phyloP scores from a whole-genome alignment of 768 basidiomycete genomes.

The Podaxis sp. region DNA sequence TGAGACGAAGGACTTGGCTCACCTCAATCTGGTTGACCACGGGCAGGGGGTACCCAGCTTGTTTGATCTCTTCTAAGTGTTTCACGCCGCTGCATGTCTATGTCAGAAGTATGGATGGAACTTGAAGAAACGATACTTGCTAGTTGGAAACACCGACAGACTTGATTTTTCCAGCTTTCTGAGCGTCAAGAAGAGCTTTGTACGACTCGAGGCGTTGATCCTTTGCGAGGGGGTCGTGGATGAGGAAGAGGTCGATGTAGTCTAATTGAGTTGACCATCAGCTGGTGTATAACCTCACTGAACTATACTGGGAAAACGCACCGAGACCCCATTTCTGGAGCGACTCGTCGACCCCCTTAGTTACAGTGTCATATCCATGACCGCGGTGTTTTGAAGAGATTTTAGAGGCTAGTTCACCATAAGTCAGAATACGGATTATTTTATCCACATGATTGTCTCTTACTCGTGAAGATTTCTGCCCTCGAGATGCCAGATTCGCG shows the following conservation, averaged over 20 bases:
- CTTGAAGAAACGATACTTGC: conserved; percentile 34
- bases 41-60: conserved; percentile 58
- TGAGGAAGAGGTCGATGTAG: conserved; percentile 66
- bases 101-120: neutral
- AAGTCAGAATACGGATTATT: neutral
- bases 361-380: conserved; percentile 17
- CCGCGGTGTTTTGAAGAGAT: conserved; percentile 1
- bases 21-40: conserved; percentile 80
- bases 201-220: conserved; percentile 67
- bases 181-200: conserved; percentile 63
- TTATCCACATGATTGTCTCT: conserved; percentile 20
- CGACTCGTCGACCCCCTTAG: conserved; percentile 17
- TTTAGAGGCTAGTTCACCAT: conserved; percentile 17
- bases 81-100: conserved; percentile 46
- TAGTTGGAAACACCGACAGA: conserved; percentile 80
- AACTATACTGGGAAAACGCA: neutral
- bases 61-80: conserved; percentile 69
- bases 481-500: conserved; percentile 48
- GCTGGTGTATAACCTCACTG: neutral
- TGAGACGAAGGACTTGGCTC: neutral
- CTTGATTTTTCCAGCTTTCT: conserved; percentile 60
- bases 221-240: conserved; percentile 65
- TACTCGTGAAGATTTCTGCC: conserved; percentile 64
- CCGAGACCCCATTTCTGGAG: conserved; percentile 15
- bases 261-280: conserved; percentile 19